Evolutionary conservation across 306 rosid genomes (phyloP).

Genomic region (Quercus cerris): DNA sequence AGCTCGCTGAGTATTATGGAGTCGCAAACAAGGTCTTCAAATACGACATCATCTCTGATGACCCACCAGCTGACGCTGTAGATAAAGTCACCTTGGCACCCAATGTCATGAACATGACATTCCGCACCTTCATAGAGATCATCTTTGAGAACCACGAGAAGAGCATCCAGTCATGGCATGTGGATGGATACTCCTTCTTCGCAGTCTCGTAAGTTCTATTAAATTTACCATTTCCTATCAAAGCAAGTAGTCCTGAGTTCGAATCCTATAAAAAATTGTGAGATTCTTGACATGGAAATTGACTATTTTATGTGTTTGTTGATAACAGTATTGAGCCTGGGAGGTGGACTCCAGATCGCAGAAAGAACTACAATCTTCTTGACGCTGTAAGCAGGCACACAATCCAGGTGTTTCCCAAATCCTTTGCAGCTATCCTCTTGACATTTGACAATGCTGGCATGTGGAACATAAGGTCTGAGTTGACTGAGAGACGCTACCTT

Average conservation of each 20-base stretch:
- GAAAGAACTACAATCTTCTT: constrained; percentile 58
- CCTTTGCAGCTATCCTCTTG: constrained; percentile 60
- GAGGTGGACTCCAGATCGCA: constrained; percentile 58
- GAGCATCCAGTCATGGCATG: constrained; percentile 63
- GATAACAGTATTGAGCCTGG: constrained; percentile 62
- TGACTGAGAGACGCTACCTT: constrained; percentile 53
- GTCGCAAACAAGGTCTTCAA: constrained; percentile 44
- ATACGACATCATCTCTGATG: constrained; percentile 34
- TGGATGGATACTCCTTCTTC: constrained; percentile 67
- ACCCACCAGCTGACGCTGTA: not conserved
- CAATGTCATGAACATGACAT: constrained; percentile 36
- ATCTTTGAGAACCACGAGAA: constrained; percentile 81
- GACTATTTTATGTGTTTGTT: not conserved
- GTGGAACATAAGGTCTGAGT: constrained; percentile 67
- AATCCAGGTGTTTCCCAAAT: constrained; percentile 66
- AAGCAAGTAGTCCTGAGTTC: no score
- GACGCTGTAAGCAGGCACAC: constrained; percentile 80
- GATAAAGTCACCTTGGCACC: constrained; percentile 8
- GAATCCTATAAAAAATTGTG: no score
- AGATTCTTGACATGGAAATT: no score
- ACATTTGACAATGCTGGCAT: constrained; percentile 62
- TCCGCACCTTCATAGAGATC: constrained; percentile 59
- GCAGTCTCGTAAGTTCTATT: constrained; percentile 53
- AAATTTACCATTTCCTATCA: no score
- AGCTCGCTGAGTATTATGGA: constrained; percentile 71